Evolutionary conservation across 2,329 filamentous ascomycete genomes (phyloP).

Genomic region (Fusarium hostae): DNA sequence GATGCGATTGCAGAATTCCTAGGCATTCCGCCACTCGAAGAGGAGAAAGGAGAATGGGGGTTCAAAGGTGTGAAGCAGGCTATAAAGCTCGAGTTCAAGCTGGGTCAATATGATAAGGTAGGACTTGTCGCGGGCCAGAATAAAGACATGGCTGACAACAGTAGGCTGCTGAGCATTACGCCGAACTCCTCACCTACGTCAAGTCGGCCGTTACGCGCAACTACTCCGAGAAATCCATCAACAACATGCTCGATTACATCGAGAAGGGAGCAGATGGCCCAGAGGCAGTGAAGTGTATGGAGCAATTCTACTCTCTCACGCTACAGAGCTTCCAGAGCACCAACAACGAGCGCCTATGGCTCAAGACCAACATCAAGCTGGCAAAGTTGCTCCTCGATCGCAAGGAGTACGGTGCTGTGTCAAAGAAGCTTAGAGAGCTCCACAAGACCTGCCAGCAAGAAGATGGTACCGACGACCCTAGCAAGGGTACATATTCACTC

Average conservation of each 20-base stretch:
- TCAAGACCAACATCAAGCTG: slow-evolving; percentile 98
- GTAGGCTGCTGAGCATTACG: slow-evolving; percentile 91
- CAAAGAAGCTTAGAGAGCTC: slow-evolving; percentile 86
- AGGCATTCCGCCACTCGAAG: slow-evolving; percentile 83
- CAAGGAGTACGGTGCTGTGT: slow-evolving; percentile 84
- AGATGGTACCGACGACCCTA: slow-evolving; percentile 89
- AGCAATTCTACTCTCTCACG: slow-evolving; percentile 93
- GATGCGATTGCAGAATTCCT: slow-evolving; percentile 93
- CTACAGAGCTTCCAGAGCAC: slow-evolving; percentile 95
- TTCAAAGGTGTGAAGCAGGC: slow-evolving; percentile 99
- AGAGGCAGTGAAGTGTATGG: slow-evolving; percentile 82
- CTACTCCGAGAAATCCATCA: slow-evolving; percentile 99
- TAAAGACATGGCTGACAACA: slow-evolving; percentile 37
- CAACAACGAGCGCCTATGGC: slow-evolving; percentile 96
- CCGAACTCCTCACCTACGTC: slow-evolving; percentile 95
- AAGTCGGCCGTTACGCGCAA: slow-evolving; percentile 97
- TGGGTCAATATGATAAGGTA: slow-evolving; percentile 88
- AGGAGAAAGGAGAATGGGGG: slow-evolving; percentile 97
- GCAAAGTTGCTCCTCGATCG: slow-evolving; percentile 90
- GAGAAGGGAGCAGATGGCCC: slow-evolving; percentile 84
- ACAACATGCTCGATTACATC: slow-evolving; percentile 98
- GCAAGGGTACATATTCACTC: slow-evolving; percentile 94
- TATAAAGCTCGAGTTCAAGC: slow-evolving; percentile 94
- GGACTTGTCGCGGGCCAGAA: neutral
- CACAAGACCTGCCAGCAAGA: slow-evolving; percentile 88